Evolutionary conservation across 139 green algal genomes (phyloP), one percentile per base, ranked within the genome.

Genomic region (Yamagishiella unicocca): DNA sequence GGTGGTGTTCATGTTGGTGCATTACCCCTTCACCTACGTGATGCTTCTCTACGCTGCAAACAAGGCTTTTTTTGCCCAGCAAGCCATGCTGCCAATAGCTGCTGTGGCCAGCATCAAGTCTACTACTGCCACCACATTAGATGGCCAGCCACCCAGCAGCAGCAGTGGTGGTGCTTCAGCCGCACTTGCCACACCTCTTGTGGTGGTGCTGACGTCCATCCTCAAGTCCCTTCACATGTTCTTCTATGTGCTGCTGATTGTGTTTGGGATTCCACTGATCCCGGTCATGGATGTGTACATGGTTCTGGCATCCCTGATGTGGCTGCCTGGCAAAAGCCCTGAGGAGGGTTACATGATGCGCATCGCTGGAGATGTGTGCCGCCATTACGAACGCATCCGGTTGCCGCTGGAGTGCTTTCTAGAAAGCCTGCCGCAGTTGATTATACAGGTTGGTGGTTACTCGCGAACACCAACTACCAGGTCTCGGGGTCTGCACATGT

Each of bases 331-430:
- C 50, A 58, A 25, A 25, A 58, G 14, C 50, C 50, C 50, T 4
- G 67, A 46, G 7, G 33, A 6, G 17, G 67, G 67, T 14, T 75
- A 75, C 35, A 29, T 29, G 9, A 75, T 75, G 67, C 67, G 67
- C 67, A 50, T 1, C 14, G 67, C 67, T 2, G 67, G 46, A 2
- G 67, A 75, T 35, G 45, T 75, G 17, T 75, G 67, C 67, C 33
- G 67, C 33, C 68, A 77, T 37, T 77, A 77, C 68, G 68, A 77
- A 38, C 68, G 68, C 68, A 33, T 54, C 21, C 38, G 68, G 38
- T 38, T 77, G 68, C 68, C 68, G 19, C 38, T 77, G 8, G 68
- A 77, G 68, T 77, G 68, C 68, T 77, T 77, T 38, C 37, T 77
- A 38, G 68, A 77, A 38, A 55, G 38, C 38, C 68, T 77, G 68